These are phyloP conservation scores for Alternaria triticina DNA, from an alignment of 2,329 filamentous ascomycete genomes.

Conservation along the genomic window DNA sequence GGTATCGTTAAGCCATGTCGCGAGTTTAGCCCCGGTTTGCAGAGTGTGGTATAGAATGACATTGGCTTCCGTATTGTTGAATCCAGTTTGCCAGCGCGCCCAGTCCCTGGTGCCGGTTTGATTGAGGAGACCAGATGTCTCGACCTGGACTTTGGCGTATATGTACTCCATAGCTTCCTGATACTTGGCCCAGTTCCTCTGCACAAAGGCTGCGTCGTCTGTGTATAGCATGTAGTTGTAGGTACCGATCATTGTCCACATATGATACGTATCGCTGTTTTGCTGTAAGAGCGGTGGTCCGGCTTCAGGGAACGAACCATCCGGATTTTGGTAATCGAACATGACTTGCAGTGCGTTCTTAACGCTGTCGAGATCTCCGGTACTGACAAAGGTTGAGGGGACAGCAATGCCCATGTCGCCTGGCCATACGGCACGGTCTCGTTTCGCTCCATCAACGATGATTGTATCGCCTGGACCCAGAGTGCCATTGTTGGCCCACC, in stretches of 20 bases:
- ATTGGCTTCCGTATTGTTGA: slow-evolving; percentile 43
- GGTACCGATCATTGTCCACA: slow-evolving; percentile 28
- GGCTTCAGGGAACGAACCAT: slow-evolving; percentile 25
- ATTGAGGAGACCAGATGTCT: slow-evolving; percentile 20
- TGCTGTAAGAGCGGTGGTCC: slow-evolving; percentile 20
- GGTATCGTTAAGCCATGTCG: slow-evolving; percentile 11
- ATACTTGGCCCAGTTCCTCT: slow-evolving; percentile 20
- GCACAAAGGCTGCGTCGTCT: slow-evolving; percentile 16
- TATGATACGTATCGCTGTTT: slow-evolving; percentile 31
- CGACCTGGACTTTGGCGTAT: slow-evolving; percentile 11
- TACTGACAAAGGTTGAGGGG: slow-evolving; percentile 14
- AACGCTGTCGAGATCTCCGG: slow-evolving; percentile 19
- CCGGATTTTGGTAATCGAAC: slow-evolving; percentile 29
- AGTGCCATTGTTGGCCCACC: slow-evolving; percentile 47
- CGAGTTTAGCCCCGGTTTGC: slow-evolving; percentile 23
- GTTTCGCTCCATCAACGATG: slow-evolving; percentile 50
- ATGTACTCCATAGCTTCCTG: slow-evolving; percentile 23
- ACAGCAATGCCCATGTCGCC: slow-evolving; percentile 29
- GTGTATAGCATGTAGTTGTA: slow-evolving; percentile 27
- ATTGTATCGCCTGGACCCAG: slow-evolving; percentile 42
- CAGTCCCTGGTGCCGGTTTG: slow-evolving; percentile 36
- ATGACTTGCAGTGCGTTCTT: slow-evolving; percentile 24
- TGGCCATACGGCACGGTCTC: slow-evolving; percentile 48
- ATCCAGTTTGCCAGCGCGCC: slow-evolving; percentile 38
- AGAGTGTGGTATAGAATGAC: slow-evolving; percentile 42